A percentile compares a stretch with the other conserved stretches of the same genome.
phyloP scores from a whole-genome alignment of 495 filamentous ascomycete species.

The Hypoxylon rickii region DNA sequence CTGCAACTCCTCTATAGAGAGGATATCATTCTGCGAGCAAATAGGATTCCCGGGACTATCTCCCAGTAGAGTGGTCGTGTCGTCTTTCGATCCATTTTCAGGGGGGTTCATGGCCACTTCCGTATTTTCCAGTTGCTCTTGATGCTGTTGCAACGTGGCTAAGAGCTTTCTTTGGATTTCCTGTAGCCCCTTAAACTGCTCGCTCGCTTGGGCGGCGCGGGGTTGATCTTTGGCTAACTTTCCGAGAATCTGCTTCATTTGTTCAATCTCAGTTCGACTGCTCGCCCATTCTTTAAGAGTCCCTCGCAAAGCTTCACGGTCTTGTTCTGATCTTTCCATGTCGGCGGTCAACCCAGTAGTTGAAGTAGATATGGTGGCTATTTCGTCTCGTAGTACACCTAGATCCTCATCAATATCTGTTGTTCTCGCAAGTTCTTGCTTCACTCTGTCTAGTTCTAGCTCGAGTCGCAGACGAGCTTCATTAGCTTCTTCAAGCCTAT shows the following conservation, averaged over 20 bases:
- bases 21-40: background rate
- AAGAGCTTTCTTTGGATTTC: slow-evolving; percentile 30
- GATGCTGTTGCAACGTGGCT: slow-evolving; percentile 29
- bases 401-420: slow-evolving; percentile 19
- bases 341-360: slow-evolving; percentile 13
- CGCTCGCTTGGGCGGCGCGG: slow-evolving; percentile 17
- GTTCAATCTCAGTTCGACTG: slow-evolving; percentile 28
- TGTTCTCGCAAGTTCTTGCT: slow-evolving; percentile 14
- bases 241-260: slow-evolving; percentile 30
- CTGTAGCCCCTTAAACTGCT: slow-evolving; percentile 24
- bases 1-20: slow-evolving; percentile 1
- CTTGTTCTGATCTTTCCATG: slow-evolving; percentile 20
- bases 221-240: slow-evolving; percentile 26
- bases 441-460: slow-evolving; percentile 19
- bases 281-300: slow-evolving; percentile 33
- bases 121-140: slow-evolving; percentile 4
- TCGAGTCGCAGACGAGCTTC: slow-evolving; percentile 18
- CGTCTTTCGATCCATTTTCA: no score
- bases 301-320: slow-evolving; percentile 16
- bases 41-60: background rate
- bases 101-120: slow-evolving; percentile 1
- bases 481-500: slow-evolving; percentile 27
- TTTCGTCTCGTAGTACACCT: slow-evolving; percentile 14
- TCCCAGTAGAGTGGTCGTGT: background rate
- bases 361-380: slow-evolving; percentile 2